These are phyloP conservation scores for Coemansia guatemalensis DNA, from an alignment of 192 early-diverging fungal species.

Conservation along the genomic window DNA sequence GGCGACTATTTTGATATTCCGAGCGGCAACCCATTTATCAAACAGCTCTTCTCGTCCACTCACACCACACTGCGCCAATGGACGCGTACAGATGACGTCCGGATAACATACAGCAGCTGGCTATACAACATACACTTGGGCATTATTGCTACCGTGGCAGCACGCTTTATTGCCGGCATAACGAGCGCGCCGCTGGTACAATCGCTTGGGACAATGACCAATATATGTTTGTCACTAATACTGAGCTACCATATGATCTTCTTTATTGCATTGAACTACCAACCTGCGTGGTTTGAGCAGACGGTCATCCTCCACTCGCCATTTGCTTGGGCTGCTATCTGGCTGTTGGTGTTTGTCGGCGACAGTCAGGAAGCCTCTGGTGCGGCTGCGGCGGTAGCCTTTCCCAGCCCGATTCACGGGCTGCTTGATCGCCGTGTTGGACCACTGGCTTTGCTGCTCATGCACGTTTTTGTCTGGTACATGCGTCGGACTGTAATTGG, in stretches of 20 bases:
- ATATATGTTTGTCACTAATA: conserved; percentile 34
- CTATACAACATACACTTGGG: conserved; percentile 35
- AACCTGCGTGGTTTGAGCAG: conserved; percentile 34
- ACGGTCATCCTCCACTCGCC: conserved; percentile 45
- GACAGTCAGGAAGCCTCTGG: conserved; percentile 19
- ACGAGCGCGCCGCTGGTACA: conserved; percentile 31
- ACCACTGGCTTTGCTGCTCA: conserved; percentile 26
- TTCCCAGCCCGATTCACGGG: conserved; percentile 13
- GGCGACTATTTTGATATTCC: conserved; percentile 33
- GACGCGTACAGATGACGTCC: conserved; percentile 33
- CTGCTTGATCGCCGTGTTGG: conserved; percentile 37
- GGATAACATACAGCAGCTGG: conserved; percentile 45
- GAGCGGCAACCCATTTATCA: conserved; percentile 26
- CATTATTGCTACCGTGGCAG: conserved; percentile 25
- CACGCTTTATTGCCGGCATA: conserved; percentile 34
- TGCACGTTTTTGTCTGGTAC: conserved; percentile 53
- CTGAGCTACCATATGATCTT: conserved; percentile 42
- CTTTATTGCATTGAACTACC: conserved; percentile 40
- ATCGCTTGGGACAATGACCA: conserved; percentile 38
- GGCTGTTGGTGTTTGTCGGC: conserved; percentile 40
- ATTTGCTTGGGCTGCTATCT: conserved; percentile 51
- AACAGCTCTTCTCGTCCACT: conserved; percentile 20
- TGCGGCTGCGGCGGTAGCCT: conserved; percentile 2
- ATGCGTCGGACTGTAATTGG: conserved; percentile 49
- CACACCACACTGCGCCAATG: conserved; percentile 24